Conservation (phyloP, 805 yeast species). For the Wickerhamomyces pijperi region DNA sequence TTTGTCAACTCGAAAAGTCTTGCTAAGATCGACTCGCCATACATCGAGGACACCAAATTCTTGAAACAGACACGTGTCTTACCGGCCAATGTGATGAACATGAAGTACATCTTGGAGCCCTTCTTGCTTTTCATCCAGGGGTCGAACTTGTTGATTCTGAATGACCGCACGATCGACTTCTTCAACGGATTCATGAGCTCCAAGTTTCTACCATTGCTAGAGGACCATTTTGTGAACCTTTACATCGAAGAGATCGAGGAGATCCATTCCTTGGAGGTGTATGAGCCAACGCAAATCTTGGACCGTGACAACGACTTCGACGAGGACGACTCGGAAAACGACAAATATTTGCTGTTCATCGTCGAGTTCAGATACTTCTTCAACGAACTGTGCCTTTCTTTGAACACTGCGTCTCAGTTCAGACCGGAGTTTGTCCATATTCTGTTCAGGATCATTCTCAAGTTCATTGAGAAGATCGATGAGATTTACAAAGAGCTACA, state of each 20-base stretch:
- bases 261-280: conserved; percentile 25
- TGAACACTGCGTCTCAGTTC: conserved; percentile 19
- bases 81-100: conserved; percentile 63
- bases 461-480: conserved; percentile 15
- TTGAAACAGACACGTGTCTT: conserved; percentile 55
- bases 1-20: conserved; percentile 28
- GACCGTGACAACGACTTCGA: conserved; percentile 24
- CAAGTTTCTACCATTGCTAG: conserved; percentile 54
- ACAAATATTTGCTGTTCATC: conserved; percentile 9
- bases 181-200: conserved; percentile 54
- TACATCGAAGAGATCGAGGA: conserved; percentile 37
- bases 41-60: conserved; percentile 48
- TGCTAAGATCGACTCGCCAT: conserved; percentile 29
- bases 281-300: conserved; percentile 7
- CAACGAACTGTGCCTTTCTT: conserved; percentile 11
- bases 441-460: conserved; percentile 12
- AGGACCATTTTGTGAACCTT: conserved; percentile 38
- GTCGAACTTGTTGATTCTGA: conserved; percentile 30
- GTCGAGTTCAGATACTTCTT: conserved; percentile 14
- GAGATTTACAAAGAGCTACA: conserved; percentile 14
- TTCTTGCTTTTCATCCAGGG: conserved; percentile 60
- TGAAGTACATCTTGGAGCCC: conserved; percentile 68
- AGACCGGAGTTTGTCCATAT: conserved; percentile 15
- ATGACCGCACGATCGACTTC: conserved; percentile 25
- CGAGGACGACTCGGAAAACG: neutral